A percentile compares a stretch with the other conserved stretches of the same genome.
Evolutionary conservation across 148 eudicot genomes (phyloP).

Genomic region (Silene latifolia): DNA sequence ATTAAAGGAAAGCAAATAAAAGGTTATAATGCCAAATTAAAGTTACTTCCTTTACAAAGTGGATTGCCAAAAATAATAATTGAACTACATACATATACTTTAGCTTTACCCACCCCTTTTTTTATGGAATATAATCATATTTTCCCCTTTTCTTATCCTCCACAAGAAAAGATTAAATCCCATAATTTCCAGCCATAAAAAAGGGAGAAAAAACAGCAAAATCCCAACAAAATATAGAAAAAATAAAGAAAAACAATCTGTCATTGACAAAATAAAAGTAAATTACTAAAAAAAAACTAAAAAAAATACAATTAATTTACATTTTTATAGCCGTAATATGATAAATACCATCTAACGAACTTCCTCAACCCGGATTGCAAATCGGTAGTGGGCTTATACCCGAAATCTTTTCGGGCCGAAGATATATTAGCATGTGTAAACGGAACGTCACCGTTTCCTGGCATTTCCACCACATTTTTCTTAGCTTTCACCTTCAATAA

Average conservation of each 20-base stretch:
- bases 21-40: background rate
- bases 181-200: background rate
- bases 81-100: background rate
- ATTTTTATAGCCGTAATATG: constrained; percentile 59
- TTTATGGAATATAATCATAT: background rate
- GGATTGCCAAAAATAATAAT: background rate
- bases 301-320: constrained; percentile 31
- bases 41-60: constrained; percentile 8
- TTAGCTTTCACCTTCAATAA: constrained; percentile 63
- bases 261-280: constrained; percentile 7
- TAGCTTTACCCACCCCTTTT: no score
- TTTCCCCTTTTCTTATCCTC: background rate
- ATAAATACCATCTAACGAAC: constrained; percentile 67
- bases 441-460: constrained; percentile 84
- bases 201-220: constrained; percentile 3
- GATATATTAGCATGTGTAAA: constrained; percentile 73
- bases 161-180: background rate
- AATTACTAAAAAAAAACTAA: background rate
- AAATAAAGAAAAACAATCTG: background rate
- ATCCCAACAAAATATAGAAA: constrained; percentile 2
- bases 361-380: constrained; percentile 78
- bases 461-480: constrained; percentile 69
- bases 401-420: constrained; percentile 51
- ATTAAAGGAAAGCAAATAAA: background rate
- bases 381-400: constrained; percentile 71